A percentile compares a stretch with the other conserved stretches of the same genome.
phyloP scores from a whole-genome alignment of 2,329 filamentous ascomycete species.

The Trichoderma asperellum region DNA sequence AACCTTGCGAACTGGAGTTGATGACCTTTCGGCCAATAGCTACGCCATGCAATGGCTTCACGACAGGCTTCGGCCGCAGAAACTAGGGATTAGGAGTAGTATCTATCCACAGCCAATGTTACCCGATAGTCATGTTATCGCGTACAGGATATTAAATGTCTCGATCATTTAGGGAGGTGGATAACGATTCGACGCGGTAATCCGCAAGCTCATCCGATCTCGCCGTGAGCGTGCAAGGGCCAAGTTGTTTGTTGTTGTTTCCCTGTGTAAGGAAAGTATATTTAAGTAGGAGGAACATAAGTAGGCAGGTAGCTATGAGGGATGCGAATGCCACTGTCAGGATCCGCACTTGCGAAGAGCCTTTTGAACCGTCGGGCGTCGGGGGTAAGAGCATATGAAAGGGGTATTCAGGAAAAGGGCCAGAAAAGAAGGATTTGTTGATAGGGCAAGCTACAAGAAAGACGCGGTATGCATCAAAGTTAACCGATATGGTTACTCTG shows the following conservation, averaged over 20 bases:
- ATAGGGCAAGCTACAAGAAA: background rate
- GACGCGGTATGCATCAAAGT: conserved; percentile 7
- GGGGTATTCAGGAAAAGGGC: background rate
- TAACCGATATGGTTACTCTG: background rate
- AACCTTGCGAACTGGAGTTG: too few species aligned
- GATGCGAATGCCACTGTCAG: background rate
- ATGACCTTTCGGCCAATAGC: background rate
- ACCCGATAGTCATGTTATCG: conserved; percentile 7
- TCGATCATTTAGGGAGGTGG: conserved; percentile 21
- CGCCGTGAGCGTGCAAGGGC: background rate
- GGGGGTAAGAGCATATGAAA: background rate
- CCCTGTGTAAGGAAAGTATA: background rate
- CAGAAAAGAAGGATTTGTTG: background rate
- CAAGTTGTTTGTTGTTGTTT: background rate
- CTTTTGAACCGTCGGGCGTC: conserved; percentile 13
- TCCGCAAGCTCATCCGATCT: background rate
- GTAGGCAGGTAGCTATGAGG: background rate
- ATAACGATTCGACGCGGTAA: background rate
- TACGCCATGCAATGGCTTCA: background rate
- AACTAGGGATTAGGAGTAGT: background rate
- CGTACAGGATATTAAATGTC: background rate
- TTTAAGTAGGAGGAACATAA: background rate
- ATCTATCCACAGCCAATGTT: background rate
- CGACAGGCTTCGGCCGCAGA: background rate
- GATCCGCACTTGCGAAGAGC: background rate